phyloP scores from a whole-genome alignment of 345 rosid genomes.

The Ceriops zippeliana region DNA sequence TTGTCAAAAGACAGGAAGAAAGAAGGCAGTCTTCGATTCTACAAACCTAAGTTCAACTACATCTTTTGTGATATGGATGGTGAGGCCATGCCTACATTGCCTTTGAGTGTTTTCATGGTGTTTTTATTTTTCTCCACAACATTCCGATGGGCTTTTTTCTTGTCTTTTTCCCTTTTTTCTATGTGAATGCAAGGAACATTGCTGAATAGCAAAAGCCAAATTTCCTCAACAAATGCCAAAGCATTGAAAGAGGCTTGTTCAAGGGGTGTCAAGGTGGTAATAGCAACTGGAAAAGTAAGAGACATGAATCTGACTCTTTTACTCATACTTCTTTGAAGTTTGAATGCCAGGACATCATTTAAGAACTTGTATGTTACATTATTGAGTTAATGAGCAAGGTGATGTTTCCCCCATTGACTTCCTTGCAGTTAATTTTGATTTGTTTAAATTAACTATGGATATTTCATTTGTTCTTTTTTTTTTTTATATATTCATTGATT shows the following conservation, averaged over 20 bases:
- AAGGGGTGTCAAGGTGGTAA: conserved; percentile 85
- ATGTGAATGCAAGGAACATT: conserved; percentile 56
- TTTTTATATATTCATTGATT: background rate
- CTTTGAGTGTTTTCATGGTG: conserved; percentile 9
- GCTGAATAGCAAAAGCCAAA: conserved; percentile 72
- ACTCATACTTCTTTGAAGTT: conserved; percentile 8
- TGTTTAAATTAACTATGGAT: too few relatives aligned
- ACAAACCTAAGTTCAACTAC: conserved; percentile 86
- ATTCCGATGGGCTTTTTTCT: conserved; percentile 11
- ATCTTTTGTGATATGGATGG: conserved; percentile 99
- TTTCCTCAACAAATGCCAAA: conserved; percentile 59
- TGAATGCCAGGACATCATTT: conserved; percentile 2
- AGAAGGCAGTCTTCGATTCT: conserved; percentile 76
- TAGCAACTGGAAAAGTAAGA: conserved; percentile 91
- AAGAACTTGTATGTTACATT: background rate
- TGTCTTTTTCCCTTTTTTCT: background rate
- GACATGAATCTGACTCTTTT: conserved; percentile 2
- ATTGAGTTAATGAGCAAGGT: too few relatives aligned
- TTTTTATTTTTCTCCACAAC: conserved; percentile 3
- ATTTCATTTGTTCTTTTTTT: too few relatives aligned
- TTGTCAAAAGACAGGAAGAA: conserved; percentile 83
- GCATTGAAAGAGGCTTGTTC: conserved; percentile 83
- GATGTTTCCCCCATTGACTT: too few relatives aligned
- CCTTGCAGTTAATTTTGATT: too few relatives aligned
- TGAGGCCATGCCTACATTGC: conserved; percentile 31